Evolutionary conservation across 305 asterid species (phyloP), one percentile per base, ranked within the genome.

Genomic region (Rubia tinctorum): DNA sequence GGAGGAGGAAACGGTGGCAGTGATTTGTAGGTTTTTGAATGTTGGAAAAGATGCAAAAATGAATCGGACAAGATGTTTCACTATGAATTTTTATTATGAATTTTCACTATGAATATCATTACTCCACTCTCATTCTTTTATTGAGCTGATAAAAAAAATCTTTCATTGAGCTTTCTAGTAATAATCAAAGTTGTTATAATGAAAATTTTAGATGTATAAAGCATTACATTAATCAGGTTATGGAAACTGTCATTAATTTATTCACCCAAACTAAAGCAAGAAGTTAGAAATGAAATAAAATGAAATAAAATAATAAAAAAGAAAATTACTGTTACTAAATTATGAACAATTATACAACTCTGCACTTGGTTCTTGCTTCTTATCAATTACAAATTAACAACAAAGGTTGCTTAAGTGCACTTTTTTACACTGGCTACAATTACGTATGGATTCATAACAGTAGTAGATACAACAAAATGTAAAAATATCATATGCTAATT

Each of bases 301-400:
- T 8, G n/a, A n/a, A 55, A 55, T 17, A n/a, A 55, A 55, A 47
- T 15, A 47, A 18, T 15, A 47, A 47, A 47, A 11, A 47, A 13
- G 18, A 47, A 51, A 17, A 14, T 14, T 11, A 51, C 58, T 51
- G 7, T 51, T 3, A 7, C 58, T 51, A 15, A 17, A 17, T 51
- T 51, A 51, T 51, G 58, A 51, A 58, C 63, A n/a, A n/a, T 22
- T n/a, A 8, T 62, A 63, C 69, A 72, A 8, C 58, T 72, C 22
- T 72, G 68, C 59, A 23, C 59, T 56, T 44, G 27, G 17, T 60
- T 69, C 13, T 49, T 49, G 30, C 30, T 58, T 53, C 40, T 51
- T n/a, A 15, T 15, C 17, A 17, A 22, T 51, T 34, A 51, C 73
- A 69, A 53, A 51, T 51, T 5, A 69, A 30, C 12, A 53, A 69